Evolutionary conservation across 2,329 filamentous ascomycete genomes (phyloP), one percentile per base, ranked within the genome.

Genomic region (Penicillium sp.): DNA sequence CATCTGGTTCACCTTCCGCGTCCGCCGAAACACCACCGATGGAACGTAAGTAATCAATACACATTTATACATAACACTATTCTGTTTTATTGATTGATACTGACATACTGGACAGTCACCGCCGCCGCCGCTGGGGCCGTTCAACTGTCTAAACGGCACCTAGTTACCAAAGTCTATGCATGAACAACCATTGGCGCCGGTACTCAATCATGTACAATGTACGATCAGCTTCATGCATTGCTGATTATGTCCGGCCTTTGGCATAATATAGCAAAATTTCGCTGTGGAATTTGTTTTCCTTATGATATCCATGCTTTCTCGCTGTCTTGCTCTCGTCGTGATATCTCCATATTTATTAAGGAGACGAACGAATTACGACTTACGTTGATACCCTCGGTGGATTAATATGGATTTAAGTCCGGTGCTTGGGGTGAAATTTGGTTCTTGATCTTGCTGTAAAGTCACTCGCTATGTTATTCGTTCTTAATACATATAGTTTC

Each of bases 1-100:
- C 13, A 60, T 71, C n/a, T 72, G 69, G 67, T 72, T 71, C n/a
- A 70, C 67, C 16, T 70, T 68, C 64, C 68, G 69, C 19, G 59
- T 62, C 26, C 61, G 61, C 30, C 42, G 56, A 34, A 53, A 40
- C 27, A 53, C 29, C 23, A 23, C 55, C 14, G 59, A 61, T 39
- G 53, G 58, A 49, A 35, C 53, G 67, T 69, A 61, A 64, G 67
- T 63, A 13, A n/a, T 6, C 3, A 16, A 13, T 16, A 0, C 32
- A 27, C n/a, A 30, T 11, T 2, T 18, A 13, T 11, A 2, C 14
- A 34, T 42, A 16, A 14, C 11, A 14, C 3, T 2, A 3, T n/a
- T 2, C 10, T 43, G n/a, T 32, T 8, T 6, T 4, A 3, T 40
- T 9, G 3, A 3, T 27, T 32, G 10, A 19, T 38, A 23, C 51